phyloP scores from a whole-genome alignment of 1,284 basidiomycete species.

The Tylopilus sp. region DNA sequence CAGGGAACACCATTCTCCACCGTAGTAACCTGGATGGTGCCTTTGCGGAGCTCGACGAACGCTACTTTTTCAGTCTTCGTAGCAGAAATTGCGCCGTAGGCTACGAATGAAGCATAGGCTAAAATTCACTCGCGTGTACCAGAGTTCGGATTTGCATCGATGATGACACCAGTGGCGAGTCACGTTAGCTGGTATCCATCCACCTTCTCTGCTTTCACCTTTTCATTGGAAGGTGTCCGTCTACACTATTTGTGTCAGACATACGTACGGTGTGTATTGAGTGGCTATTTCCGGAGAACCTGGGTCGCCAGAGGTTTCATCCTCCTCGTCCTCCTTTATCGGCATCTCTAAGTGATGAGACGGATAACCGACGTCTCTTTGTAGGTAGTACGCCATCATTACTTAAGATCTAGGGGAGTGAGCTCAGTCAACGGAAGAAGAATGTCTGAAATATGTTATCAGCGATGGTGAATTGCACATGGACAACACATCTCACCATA shows the following conservation, averaged over 20 bases:
- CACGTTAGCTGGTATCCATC: conserved; percentile 78
- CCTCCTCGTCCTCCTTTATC: conserved; percentile 53
- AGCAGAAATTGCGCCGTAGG: conserved; percentile 49
- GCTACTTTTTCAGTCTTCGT: conserved; percentile 81
- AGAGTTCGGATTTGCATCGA: conserved; percentile 71
- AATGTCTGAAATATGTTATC: conserved; percentile 42
- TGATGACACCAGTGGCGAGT: conserved; percentile 83
- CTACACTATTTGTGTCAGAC: conserved; percentile 58
- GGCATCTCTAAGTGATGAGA: conserved; percentile 59
- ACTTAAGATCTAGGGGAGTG: conserved; percentile 70
- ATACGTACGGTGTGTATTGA: conserved; percentile 54
- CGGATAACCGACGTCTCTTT: conserved; percentile 63
- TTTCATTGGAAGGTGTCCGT: conserved; percentile 57
- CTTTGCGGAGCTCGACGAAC: conserved; percentile 84
- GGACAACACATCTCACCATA: conserved; percentile 44
- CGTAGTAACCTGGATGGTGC: conserved; percentile 88
- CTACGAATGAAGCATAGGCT: not conserved
- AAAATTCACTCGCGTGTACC: conserved; percentile 54
- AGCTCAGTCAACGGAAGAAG: conserved; percentile 46
- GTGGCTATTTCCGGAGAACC: conserved; percentile 46
- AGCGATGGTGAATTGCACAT: conserved; percentile 30
- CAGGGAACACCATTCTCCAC: conserved; percentile 90
- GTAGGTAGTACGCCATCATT: conserved; percentile 63
- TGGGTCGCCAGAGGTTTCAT: conserved; percentile 71
- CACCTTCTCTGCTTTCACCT: conserved; percentile 79